Evolutionary conservation across 306 rosid species (phyloP).

Genomic region (Ziziphus jujuba): DNA sequence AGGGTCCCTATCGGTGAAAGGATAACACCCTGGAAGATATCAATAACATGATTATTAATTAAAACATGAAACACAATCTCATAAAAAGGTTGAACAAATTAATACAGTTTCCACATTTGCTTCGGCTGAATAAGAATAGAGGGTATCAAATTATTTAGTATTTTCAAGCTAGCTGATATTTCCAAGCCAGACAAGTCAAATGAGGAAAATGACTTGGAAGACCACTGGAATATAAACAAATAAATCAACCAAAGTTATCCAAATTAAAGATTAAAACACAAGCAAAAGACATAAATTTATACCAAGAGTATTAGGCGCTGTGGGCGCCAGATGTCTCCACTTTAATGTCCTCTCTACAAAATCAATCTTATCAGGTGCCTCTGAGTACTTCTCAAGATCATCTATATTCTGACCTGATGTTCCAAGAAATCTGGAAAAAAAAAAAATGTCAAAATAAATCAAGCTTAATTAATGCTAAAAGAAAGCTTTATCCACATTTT

Average conservation of each 20-base stretch:
- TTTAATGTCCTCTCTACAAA: constrained; percentile 89
- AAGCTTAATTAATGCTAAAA: constrained; percentile 16
- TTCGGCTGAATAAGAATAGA: constrained; percentile 16
- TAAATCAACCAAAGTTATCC: constrained; percentile 13
- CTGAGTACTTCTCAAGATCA: constrained; percentile 86
- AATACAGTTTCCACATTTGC: not conserved
- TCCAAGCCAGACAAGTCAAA: constrained; percentile 14
- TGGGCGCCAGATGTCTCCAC: constrained; percentile 98
- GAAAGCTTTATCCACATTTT: constrained; percentile 13
- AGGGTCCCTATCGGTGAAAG: constrained; percentile 84
- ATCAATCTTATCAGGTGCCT: constrained; percentile 75
- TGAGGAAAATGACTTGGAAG: not conserved
- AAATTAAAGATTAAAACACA: not conserved
- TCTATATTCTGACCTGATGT: constrained; percentile 91
- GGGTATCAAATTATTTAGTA: constrained; percentile 12
- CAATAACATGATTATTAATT: constrained; percentile 6
- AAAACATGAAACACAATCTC: constrained; percentile 6
- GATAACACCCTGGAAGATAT: constrained; percentile 81
- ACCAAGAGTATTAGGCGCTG: constrained; percentile 99
- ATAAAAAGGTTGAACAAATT: constrained; percentile 1
- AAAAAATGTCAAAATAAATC: constrained; percentile 15
- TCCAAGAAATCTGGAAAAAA: constrained; percentile 80
- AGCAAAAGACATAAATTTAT: constrained; percentile 19
- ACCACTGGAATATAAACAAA: not conserved
- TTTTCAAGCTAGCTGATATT: constrained; percentile 11